A percentile compares a stretch with the other conserved stretches of the same genome.
These are phyloP conservation scores for Trichoderma asperelloides DNA, from an alignment of 495 filamentous ascomycete species.

Conservation along the genomic window DNA sequence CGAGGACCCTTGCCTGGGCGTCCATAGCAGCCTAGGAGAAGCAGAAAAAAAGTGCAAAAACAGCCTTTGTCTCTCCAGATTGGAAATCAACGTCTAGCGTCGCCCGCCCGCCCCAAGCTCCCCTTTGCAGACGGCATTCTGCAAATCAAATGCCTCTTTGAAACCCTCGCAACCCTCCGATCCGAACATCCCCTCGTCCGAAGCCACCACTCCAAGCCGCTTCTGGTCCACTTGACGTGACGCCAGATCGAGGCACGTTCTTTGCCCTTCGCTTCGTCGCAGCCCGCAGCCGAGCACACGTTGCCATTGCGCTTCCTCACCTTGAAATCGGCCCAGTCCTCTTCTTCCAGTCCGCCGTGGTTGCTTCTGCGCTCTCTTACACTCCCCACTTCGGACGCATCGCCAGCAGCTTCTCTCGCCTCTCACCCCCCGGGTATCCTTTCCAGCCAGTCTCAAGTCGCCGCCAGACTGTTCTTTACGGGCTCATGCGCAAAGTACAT, in stretches of 20 bases:
- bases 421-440: neutral
- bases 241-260: constrained; percentile 7
- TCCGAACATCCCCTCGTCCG: constrained; percentile 7
- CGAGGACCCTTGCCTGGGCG: neutral
- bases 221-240: constrained; percentile 6
- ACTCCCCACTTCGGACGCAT: neutral
- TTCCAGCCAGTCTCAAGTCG: too few relatives aligned
- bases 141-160: neutral
- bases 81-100: neutral
- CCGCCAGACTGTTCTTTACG: too few relatives aligned
- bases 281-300: constrained; percentile 2
- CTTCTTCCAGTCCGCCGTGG: neutral
- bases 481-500: neutral
- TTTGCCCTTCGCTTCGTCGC: neutral
- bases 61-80: neutral
- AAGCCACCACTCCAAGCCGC: constrained; percentile 4
- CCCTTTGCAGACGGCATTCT: neutral
- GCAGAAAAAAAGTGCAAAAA: too few relatives aligned
- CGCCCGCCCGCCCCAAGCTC: neutral
- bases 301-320: neutral
- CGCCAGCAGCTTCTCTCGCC: neutral
- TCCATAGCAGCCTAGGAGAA: too few relatives aligned
- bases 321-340: neutral
- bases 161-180: neutral
- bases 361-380: neutral